These are phyloP conservation scores for Monilinia fructigena DNA, from an alignment of 2,329 filamentous ascomycete genomes.

Conservation along the genomic window DNA sequence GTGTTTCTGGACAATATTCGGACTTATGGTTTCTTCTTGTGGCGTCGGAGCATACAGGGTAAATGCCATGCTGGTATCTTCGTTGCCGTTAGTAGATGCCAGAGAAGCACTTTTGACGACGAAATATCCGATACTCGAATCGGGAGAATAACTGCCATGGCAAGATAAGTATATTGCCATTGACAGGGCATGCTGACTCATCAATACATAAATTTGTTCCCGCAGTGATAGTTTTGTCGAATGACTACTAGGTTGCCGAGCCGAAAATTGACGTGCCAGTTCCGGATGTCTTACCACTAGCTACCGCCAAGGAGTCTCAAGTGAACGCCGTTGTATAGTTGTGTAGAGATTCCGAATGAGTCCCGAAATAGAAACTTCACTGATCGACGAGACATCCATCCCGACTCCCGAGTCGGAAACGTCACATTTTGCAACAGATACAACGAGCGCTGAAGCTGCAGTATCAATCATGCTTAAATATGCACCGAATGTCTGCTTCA, in stretches of 20 bases:
- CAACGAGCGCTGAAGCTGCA: background rate
- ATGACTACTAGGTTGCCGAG: background rate
- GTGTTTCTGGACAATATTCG: background rate
- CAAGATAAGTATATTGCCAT: conserved; percentile 1
- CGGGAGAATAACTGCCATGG: background rate
- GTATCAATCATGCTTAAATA: background rate
- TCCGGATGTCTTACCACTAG: background rate
- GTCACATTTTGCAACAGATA: background rate
- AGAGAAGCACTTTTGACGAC: background rate
- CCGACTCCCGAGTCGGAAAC: background rate
- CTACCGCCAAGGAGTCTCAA: background rate
- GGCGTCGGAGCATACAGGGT: background rate
- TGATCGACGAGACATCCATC: background rate
- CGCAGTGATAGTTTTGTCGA: background rate
- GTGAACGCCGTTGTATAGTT: background rate
- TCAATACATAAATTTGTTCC: background rate
- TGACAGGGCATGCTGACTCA: background rate
- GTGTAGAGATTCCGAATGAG: background rate
- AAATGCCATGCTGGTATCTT: too few relatives aligned
- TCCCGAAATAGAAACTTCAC: background rate
- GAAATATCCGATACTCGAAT: background rate
- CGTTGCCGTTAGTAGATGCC: background rate
- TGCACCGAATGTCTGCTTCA: background rate
- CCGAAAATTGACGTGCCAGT: background rate
- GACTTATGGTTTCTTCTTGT: background rate